Base-by-base conservation (phyloP, 2,329 filamentous ascomycete genomes). In the Ophiognomonia clavigignenti-juglandacearum region DNA sequence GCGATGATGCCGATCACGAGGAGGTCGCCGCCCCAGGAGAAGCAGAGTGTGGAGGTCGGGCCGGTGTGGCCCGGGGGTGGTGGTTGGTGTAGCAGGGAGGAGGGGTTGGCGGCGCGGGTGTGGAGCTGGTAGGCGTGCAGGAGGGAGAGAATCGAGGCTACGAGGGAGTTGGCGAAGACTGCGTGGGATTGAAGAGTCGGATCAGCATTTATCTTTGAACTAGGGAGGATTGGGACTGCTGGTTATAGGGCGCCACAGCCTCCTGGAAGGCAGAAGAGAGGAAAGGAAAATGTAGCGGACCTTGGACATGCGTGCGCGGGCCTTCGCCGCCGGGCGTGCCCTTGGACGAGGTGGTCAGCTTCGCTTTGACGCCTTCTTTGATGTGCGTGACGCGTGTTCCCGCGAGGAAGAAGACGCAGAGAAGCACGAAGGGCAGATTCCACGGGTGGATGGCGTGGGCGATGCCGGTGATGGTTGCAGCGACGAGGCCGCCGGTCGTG, bases 361-460 rank as follows among this genome's bases (percentile, higher is more conserved):
- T 79, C 2, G 86, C 80, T 69, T 98, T 98, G 59, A 90, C 73
- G 54, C 88, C 78, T 62, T 96, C 85, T 66, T 97, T 96, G 58
- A 96, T 87, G 71, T 92, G 91, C 1, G 92, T 96, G 1, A 84
- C 90, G 43, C 82, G 74, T 1, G 86, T 95, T 2, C 90, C 93
- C 4, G 86, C 82, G 3, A 95, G 70, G 66, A 96, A 97, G 71
- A 97, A 97, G 29, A 90, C 78, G 41, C 79, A 78, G 2, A 97
- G 75, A 10, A 96, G 75, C 23, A 78, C 78, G 68, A 96, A 95
- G n/a, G 89, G 91, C n/a, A 91, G 72, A 51, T 87, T 88, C 85
- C 89, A 96, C 4, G 92, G 92, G 65, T 97, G 91, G n/a, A 91
- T 69, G 14, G 90, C 89, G 64, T 98, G 93, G 10, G 86, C 80